A percentile compares a stretch with the other conserved stretches of the same genome.
phyloP scores from a whole-genome alignment of 192 early-diverging fungal species.

The Glomus cerebriforme region DNA sequence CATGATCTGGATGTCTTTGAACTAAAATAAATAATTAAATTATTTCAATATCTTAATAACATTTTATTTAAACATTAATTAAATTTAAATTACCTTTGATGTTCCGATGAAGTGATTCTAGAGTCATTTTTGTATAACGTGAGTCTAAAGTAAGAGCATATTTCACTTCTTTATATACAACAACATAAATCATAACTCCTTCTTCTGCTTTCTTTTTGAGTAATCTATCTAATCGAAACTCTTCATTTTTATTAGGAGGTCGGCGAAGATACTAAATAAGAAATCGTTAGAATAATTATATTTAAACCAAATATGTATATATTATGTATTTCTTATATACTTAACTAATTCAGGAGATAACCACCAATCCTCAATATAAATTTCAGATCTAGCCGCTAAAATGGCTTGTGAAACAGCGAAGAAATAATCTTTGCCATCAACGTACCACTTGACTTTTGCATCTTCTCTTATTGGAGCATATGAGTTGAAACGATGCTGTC shows the following conservation, averaged over 20 bases:
- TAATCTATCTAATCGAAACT: conserved; percentile 73
- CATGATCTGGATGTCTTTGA: conserved; percentile 82
- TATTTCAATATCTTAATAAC: neutral
- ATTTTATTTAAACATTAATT: too few relatives aligned
- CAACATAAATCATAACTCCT: conserved; percentile 82
- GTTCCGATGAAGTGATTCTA: conserved; percentile 70
- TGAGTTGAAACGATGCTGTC: conserved; percentile 63
- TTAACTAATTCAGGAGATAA: conserved; percentile 74
- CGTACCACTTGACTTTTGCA: conserved; percentile 66
- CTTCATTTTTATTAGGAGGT: conserved; percentile 67
- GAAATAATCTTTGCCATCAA: conserved; percentile 78
- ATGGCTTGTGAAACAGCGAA: conserved; percentile 76
- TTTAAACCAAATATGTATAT: neutral
- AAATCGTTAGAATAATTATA: neutral
- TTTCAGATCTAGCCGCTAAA: conserved; percentile 61
- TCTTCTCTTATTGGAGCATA: conserved; percentile 72
- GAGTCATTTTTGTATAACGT: conserved; percentile 67
- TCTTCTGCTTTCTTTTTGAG: conserved; percentile 78
- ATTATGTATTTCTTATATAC: neutral
- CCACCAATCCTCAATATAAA: conserved; percentile 87
- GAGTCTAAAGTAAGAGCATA: conserved; percentile 71
- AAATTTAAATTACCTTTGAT: conserved; percentile 62
- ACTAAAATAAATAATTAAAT: conserved; percentile 42
- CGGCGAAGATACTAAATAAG: conserved; percentile 63
- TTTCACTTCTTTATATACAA: conserved; percentile 83